These are phyloP conservation scores for Blastocystis sp. DNA, from an alignment of 352 stramenopile species.

Conservation along the genomic window DNA sequence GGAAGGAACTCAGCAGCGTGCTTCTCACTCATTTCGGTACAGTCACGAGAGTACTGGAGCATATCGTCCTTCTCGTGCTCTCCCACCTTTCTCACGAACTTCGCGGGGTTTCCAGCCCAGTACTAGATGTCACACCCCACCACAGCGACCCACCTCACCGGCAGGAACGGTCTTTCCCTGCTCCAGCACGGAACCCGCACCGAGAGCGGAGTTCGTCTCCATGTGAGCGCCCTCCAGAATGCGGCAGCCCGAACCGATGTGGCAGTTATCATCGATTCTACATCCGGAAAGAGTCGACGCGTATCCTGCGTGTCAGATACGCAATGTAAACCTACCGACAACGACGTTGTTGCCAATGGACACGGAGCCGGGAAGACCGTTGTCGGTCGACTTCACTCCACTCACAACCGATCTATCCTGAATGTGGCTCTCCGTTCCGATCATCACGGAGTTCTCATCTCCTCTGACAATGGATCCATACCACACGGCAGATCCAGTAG, in stretches of 20 bases:
- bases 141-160: slow-evolving; percentile 68
- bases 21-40: slow-evolving; percentile 53
- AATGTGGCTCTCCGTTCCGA: slow-evolving; percentile 55
- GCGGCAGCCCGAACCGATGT: slow-evolving; percentile 87
- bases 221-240: slow-evolving; percentile 80
- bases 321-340: slow-evolving; percentile 30
- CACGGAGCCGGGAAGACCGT: slow-evolving; percentile 47
- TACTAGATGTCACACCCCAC: neutral
- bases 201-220: slow-evolving; percentile 82
- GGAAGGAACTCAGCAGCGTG: slow-evolving; percentile 52
- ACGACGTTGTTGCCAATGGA: slow-evolving; percentile 49
- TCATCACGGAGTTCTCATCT: slow-evolving; percentile 44
- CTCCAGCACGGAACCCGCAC: slow-evolving; percentile 80
- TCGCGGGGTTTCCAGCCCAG: slow-evolving; percentile 55
- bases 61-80: slow-evolving; percentile 55
- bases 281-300: slow-evolving; percentile 63
- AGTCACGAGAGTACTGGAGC: slow-evolving; percentile 50
- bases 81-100: slow-evolving; percentile 51
- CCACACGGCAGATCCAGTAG: slow-evolving; percentile 51
- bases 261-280: slow-evolving; percentile 83
- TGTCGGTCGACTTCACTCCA: slow-evolving; percentile 7
- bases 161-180: slow-evolving; percentile 73
- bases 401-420: slow-evolving; percentile 38
- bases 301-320: neutral
- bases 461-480: slow-evolving; percentile 51